Evolutionary conservation across 441 rosid species (phyloP), one percentile per base, ranked within the genome.

Genomic region (Populus hybrid): DNA sequence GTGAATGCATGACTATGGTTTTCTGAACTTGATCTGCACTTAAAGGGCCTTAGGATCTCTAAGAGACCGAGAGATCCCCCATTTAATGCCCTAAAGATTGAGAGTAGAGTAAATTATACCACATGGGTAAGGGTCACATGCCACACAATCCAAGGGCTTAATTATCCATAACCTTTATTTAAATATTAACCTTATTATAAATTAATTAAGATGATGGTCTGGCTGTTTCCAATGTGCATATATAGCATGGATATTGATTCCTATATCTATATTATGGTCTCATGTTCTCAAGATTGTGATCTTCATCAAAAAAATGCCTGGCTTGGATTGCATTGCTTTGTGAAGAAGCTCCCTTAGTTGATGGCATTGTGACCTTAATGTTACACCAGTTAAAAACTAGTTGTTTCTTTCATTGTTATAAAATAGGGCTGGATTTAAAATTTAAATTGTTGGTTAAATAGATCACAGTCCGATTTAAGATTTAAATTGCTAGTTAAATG

Each of bases 111-210:
- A 68, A 81, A 83, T 71, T 75, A 71, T 72, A 69, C 74, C 89
- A 87, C 91, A 87, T 92, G 89, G 86, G 77, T 73, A 80, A 70
- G 74, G 72, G 32, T 81, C 85, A 82, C 79, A 77, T 87, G 81
- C 81, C 81, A 79, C 89, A 77, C 78, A 76, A 74, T 78, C 85
- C 87, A 72, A 85, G 72, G 78, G 72, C 83, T 75, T 32, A 74
- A 3, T 77, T 80, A 75, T 73, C 79, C 71, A 65, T 8, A 21
- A 65, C 32, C 68, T 2, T 65, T 1, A 5, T 65, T 65, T 53
- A 6, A 53, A 53, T 53, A 53, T 30, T 5, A 16, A 65, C 10
- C 16, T 10, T 3, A 12, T 57, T 21, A 23, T 26, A 65, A 23
- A 65, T 65, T 20, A 20, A 61, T 2, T 23, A 65, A 24, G 32